phyloP scores from a whole-genome alignment of 148 eudicot genomes.

The Silene conica region DNA sequence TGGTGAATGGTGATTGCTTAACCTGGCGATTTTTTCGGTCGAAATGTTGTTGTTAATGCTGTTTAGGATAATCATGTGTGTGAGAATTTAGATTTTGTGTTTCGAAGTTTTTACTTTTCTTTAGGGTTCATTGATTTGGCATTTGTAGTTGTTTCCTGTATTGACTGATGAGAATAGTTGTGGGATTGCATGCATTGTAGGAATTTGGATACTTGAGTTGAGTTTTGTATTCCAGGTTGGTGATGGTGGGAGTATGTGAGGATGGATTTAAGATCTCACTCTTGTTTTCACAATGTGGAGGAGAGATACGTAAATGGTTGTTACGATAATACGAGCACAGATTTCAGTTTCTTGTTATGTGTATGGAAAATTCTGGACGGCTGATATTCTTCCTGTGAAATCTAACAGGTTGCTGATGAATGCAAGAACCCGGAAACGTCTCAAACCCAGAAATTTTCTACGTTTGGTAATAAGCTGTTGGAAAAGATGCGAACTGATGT shows the following conservation, averaged over 20 bases:
- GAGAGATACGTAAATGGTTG: too few species aligned
- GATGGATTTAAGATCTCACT: background rate
- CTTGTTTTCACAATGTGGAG: background rate
- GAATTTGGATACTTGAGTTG: background rate
- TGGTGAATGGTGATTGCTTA: too few species aligned
- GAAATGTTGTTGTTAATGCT: too few species aligned
- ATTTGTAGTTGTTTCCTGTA: too few species aligned
- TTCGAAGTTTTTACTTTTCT: too few species aligned
- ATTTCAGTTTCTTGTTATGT: too few species aligned
- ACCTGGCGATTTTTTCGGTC: too few species aligned
- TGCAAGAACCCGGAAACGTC: conserved; percentile 25
- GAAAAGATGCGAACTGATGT: conserved; percentile 25
- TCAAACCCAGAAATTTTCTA: conserved; percentile 17
- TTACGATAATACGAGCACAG: too few species aligned
- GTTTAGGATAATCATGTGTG: too few species aligned
- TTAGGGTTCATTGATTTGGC: too few species aligned
- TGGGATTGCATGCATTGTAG: background rate
- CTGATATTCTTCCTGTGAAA: conserved; percentile 7
- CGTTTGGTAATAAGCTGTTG: conserved; percentile 16
- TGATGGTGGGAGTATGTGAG: background rate
- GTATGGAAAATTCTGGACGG: background rate
- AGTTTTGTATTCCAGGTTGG: background rate
- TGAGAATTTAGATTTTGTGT: too few species aligned
- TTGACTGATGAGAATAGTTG: too few species aligned
- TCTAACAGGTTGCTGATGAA: conserved; percentile 37